Evolutionary conservation across 306 rosid genomes (phyloP).

Genomic region (Leucaena leucocephala): DNA sequence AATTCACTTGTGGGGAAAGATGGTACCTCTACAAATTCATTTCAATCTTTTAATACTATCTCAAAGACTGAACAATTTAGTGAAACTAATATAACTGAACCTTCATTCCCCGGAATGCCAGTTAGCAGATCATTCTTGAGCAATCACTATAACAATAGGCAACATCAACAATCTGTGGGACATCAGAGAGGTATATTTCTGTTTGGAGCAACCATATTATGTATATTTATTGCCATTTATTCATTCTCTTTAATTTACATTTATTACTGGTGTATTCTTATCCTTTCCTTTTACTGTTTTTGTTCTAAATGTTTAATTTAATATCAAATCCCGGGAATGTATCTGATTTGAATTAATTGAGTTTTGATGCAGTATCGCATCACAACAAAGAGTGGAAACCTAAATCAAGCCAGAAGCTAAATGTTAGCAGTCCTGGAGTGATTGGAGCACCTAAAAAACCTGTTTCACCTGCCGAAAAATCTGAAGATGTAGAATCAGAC

Average conservation of each 20-base stretch:
- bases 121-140: conserved; percentile 56
- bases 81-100: conserved; percentile 59
- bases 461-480: conserved; percentile 57
- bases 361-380: conserved; percentile 74
- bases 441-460: conserved; percentile 80
- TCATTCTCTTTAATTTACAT: not conserved
- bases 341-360: conserved; percentile 32
- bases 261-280: not conserved
- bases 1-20: conserved; percentile 62
- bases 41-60: conserved; percentile 57
- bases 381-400: conserved; percentile 97
- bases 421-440: conserved; percentile 67
- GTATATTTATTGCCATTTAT: not conserved
- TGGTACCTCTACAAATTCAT: conserved; percentile 64
- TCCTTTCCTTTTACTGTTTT: not conserved
- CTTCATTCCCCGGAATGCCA: conserved; percentile 55
- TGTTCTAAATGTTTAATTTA: not conserved
- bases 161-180: conserved; percentile 72
- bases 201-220: not conserved
- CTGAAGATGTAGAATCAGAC: conserved; percentile 57
- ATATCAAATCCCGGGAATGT: conserved; percentile 22
- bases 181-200: conserved; percentile 84
- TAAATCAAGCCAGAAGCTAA: conserved; percentile 78
- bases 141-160: conserved; percentile 65
- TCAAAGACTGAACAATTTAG: conserved; percentile 63